Conservation (phyloP, 139 green algal species). For the Auxenochlorella pyrenoidosa region DNA sequence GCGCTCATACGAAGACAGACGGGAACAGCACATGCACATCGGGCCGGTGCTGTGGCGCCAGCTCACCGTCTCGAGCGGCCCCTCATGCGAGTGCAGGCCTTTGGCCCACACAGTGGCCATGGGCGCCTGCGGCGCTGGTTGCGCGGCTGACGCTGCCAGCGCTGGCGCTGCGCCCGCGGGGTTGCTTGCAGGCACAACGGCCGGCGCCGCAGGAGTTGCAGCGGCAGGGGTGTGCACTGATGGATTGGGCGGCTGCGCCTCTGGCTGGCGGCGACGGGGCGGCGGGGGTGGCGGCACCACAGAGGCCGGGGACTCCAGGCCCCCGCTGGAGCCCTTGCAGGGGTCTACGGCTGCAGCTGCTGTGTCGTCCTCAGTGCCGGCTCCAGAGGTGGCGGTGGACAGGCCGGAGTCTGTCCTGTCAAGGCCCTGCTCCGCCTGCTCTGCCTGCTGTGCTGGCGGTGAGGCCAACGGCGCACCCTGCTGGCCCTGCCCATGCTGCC, state of each 20-base stretch:
- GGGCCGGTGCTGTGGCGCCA: background rate
- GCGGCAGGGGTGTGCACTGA: background rate
- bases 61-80: background rate
- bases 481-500: background rate
- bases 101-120: slow-evolving; percentile 8
- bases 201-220: background rate
- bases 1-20: too few relatives aligned
- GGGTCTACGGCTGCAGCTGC: background rate
- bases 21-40: background rate
- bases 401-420: too few relatives aligned
- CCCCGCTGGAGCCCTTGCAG: background rate
- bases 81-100: background rate
- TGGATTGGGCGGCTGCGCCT: background rate
- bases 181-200: too few relatives aligned
- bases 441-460: background rate
- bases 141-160: background rate
- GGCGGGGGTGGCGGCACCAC: slow-evolving; percentile 10
- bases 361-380: background rate
- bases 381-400: too few relatives aligned
- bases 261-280: background rate
- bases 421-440: background rate
- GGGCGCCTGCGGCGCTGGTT: background rate
- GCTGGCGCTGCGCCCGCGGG: too few relatives aligned
- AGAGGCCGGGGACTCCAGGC: background rate
- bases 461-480: background rate